Percentiles rank a stretch among this genome's conserved stretches.
These are phyloP conservation scores for Blakeslea trispora DNA, from an alignment of 371 early-diverging fungal species.

Conservation along the genomic window DNA sequence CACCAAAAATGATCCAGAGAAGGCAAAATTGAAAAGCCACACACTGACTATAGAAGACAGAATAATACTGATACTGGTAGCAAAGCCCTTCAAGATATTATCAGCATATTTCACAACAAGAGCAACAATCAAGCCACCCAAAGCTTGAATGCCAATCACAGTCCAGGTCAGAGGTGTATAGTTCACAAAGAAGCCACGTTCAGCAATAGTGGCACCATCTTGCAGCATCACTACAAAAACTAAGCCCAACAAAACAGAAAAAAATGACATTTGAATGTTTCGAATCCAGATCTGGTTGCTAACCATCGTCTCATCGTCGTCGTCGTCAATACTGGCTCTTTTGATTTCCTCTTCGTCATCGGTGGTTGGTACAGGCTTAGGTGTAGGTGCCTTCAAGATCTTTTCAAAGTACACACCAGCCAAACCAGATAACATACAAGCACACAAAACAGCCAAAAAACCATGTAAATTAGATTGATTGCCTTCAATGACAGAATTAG, in stretches of 20 bases:
- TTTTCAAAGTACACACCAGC: constrained; percentile 98
- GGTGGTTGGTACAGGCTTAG: constrained; percentile 19
- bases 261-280: constrained; percentile 87
- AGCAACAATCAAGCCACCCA: constrained; percentile 93
- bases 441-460: constrained; percentile 71
- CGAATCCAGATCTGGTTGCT: constrained; percentile 81
- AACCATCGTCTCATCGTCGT: constrained; percentile 25
- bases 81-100: constrained; percentile 95
- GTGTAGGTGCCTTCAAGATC: constrained; percentile 72
- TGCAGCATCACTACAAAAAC: constrained; percentile 68
- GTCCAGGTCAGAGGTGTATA: constrained; percentile 77
- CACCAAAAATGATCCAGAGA: constrained; percentile 71
- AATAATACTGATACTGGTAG: constrained; percentile 94
- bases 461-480: constrained; percentile 50
- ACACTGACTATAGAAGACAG: constrained; percentile 76
- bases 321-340: constrained; percentile 16
- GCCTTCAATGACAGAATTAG: constrained; percentile 15
- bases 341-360: constrained; percentile 28
- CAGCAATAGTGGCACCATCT: constrained; percentile 74
- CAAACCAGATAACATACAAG: constrained; percentile 88
- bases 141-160: constrained; percentile 86
- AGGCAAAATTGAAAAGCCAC: constrained; percentile 73
- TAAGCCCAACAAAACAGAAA: constrained; percentile 69
- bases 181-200: constrained; percentile 87
- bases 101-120: constrained; percentile 96